Evolutionary conservation across 176 grass and related monocot genomes (phyloP).

Genomic region (Panicum miliaceum): DNA sequence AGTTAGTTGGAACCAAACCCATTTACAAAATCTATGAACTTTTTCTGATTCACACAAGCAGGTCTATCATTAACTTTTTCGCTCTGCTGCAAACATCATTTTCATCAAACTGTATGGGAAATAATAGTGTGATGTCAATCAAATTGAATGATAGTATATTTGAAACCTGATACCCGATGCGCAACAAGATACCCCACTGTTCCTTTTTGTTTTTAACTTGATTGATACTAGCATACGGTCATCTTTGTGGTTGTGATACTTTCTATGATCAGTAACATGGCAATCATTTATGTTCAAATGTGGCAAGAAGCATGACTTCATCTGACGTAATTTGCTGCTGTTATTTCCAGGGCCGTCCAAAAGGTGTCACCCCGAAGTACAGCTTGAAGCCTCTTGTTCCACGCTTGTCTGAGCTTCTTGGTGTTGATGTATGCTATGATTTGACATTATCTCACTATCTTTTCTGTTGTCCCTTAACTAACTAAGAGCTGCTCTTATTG

Average conservation of each 20-base stretch:
- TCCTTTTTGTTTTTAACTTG: background rate
- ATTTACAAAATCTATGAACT: background rate
- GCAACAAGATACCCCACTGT: background rate
- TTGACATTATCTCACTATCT: background rate
- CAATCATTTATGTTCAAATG: background rate
- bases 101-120: background rate
- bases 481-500: background rate
- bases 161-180: background rate
- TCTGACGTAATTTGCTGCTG: conserved; percentile 15
- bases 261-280: background rate
- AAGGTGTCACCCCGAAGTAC: conserved; percentile 93
- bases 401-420: conserved; percentile 88
- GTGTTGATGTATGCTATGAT: conserved; percentile 63
- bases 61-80: background rate
- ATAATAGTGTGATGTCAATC: background rate
- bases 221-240: background rate
- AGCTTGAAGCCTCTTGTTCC: conserved; percentile 98
- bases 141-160: background rate
- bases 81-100: background rate
- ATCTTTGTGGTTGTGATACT: background rate
- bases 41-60: background rate
- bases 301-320: background rate
- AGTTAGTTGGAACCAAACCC: background rate
- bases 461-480: background rate
- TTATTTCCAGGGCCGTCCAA: conserved; percentile 78